These are phyloP conservation scores for Hippophae rhamnoides DNA, from an alignment of 306 rosid species.

Conservation along the genomic window DNA sequence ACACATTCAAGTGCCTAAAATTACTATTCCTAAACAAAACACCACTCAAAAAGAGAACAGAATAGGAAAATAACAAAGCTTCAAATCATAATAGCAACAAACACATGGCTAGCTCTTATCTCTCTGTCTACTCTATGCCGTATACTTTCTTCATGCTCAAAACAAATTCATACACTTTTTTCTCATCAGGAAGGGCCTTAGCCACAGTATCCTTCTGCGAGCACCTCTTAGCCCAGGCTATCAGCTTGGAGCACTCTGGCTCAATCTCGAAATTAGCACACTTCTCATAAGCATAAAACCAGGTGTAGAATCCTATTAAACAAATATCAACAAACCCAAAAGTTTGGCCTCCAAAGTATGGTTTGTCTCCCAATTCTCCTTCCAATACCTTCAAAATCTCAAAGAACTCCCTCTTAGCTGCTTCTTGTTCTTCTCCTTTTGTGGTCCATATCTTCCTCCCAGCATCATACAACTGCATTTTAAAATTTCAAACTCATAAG, in stretches of 20 bases:
- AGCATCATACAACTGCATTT: neutral
- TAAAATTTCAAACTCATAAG: neutral
- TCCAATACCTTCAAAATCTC: neutral
- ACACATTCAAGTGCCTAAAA: too few species aligned
- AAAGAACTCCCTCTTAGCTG: neutral
- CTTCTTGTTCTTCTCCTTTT: neutral
- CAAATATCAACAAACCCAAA: slow-evolving; percentile 4
- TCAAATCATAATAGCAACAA: too few species aligned
- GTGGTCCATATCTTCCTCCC: neutral
- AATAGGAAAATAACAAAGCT: too few species aligned
- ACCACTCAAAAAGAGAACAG: too few species aligned
- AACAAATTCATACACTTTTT: neutral
- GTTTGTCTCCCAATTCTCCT: slow-evolving; percentile 7
- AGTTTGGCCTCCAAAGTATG: neutral
- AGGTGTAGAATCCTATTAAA: neutral
- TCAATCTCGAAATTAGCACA: neutral
- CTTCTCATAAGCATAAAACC: neutral
- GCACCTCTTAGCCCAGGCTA: slow-evolving; percentile 1
- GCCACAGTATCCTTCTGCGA: neutral
- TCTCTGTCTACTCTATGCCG: neutral
- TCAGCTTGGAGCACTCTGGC: neutral
- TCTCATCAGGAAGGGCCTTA: neutral
- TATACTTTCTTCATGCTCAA: neutral
- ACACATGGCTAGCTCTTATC: too few species aligned
- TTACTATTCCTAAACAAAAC: too few species aligned